Evolutionary conservation across 192 early-diverging fungal species (phyloP).

Genomic region (Podila verticillata): DNA sequence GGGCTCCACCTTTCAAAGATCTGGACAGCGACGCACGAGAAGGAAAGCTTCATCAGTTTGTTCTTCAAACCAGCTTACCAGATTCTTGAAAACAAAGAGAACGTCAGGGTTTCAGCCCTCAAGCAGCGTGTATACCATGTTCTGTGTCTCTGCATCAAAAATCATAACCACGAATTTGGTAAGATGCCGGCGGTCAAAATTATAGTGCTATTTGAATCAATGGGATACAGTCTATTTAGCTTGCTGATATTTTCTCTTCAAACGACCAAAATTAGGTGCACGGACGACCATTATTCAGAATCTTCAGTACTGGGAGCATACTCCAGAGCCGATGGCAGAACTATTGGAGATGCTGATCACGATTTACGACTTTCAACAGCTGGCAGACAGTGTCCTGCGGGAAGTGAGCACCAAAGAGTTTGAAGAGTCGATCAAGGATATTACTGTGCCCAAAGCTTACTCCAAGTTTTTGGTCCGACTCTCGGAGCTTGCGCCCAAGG

Average conservation of each 20-base stretch:
- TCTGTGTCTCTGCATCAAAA: slow-evolving; percentile 80
- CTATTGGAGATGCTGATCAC: slow-evolving; percentile 71
- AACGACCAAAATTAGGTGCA: slow-evolving; percentile 54
- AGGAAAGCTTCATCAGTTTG: slow-evolving; percentile 74
- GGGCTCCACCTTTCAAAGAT: slow-evolving; percentile 74
- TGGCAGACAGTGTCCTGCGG: slow-evolving; percentile 79
- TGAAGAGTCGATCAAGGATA: slow-evolving; percentile 71
- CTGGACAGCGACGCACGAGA: slow-evolving; percentile 75
- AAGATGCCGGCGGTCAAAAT: slow-evolving; percentile 12
- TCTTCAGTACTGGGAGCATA: slow-evolving; percentile 86
- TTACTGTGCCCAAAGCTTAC: slow-evolving; percentile 83
- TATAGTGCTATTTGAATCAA: background rate
- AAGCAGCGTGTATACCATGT: slow-evolving; percentile 71
- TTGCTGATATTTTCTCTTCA: background rate
- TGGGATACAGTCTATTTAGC: background rate
- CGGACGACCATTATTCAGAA: slow-evolving; percentile 83
- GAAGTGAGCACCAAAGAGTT: slow-evolving; percentile 62
- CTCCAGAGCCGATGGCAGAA: slow-evolving; percentile 84
- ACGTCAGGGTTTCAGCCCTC: slow-evolving; percentile 68
- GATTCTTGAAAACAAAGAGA: slow-evolving; percentile 81
- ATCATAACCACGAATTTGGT: slow-evolving; percentile 82
- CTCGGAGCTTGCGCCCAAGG: slow-evolving; percentile 83
- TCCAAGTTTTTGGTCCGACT: slow-evolving; percentile 84
- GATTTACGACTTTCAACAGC: slow-evolving; percentile 69
- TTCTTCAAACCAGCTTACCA: slow-evolving; percentile 83